Evolutionary conservation across 1,284 basidiomycete species (phyloP).

Genomic region (Porogramme epimiltina): DNA sequence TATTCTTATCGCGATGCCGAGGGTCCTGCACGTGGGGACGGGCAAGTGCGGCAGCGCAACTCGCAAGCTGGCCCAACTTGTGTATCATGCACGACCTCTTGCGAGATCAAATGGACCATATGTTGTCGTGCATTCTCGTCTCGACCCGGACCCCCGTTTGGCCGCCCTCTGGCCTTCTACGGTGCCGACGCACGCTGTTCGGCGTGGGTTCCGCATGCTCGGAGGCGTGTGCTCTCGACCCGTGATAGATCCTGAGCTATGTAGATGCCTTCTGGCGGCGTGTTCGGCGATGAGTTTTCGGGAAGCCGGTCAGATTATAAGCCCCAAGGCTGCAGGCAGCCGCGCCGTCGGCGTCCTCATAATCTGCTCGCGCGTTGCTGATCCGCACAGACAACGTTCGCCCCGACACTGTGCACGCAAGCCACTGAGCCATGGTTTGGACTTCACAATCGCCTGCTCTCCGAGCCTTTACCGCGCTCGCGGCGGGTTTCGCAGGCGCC

Average conservation of each 20-base stretch:
- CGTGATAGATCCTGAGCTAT: slow-evolving; percentile 16
- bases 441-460: slow-evolving; percentile 10
- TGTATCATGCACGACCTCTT: slow-evolving; percentile 13
- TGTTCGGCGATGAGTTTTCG: slow-evolving; percentile 5
- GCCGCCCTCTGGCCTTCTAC: slow-evolving; percentile 11
- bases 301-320: slow-evolving; percentile 15
- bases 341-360: slow-evolving; percentile 12
- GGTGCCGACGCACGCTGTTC: slow-evolving; percentile 14
- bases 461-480: slow-evolving; percentile 17
- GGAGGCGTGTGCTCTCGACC: slow-evolving; percentile 9
- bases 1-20: slow-evolving; percentile 22
- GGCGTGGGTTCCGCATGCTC: slow-evolving; percentile 21
- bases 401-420: background rate
- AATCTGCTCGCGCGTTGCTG: background rate
- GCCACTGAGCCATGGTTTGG: slow-evolving; percentile 13
- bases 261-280: slow-evolving; percentile 12
- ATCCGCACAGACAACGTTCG: background rate
- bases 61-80: slow-evolving; percentile 7
- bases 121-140: slow-evolving; percentile 17
- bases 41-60: slow-evolving; percentile 13
- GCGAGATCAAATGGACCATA: slow-evolving; percentile 20
- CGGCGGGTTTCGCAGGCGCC: slow-evolving; percentile 11
- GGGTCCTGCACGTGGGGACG: background rate
- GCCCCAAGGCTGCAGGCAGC: background rate
- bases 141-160: slow-evolving; percentile 6